Evolutionary conservation across 257 asterid species (phyloP).

Genomic region (Osmanthus fragrans): DNA sequence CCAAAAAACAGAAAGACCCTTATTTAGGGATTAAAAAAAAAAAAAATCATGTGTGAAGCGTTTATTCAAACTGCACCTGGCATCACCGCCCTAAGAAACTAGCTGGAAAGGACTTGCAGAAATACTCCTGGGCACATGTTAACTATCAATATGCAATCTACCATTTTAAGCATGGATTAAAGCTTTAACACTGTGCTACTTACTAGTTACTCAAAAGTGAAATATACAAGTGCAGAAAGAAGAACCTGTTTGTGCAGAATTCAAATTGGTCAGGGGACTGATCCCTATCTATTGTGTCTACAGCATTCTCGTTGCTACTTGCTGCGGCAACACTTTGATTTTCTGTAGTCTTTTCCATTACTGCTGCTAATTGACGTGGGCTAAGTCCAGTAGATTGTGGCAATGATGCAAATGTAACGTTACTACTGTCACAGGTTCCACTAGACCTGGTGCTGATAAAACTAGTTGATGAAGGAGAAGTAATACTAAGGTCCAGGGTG

Average conservation of each 20-base stretch:
- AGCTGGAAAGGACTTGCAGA: neutral
- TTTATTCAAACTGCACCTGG: conserved; percentile 12
- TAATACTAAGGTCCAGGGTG: conserved; percentile 48
- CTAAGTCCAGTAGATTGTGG: conserved; percentile 62
- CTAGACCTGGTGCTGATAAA: conserved; percentile 78
- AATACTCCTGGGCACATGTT: conserved; percentile 8
- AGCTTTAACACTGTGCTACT: neutral
- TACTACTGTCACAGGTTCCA: conserved; percentile 67
- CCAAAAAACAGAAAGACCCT: neutral
- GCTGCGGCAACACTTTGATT: conserved; percentile 44
- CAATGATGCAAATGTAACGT: conserved; percentile 52
- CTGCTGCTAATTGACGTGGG: conserved; percentile 55
- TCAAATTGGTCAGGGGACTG: conserved; percentile 41
- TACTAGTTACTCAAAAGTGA: conserved; percentile 21
- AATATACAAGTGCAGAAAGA: conserved; percentile 13
- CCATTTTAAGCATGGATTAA: neutral
- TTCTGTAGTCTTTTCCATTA: conserved; percentile 55
- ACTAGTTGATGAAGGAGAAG: conserved; percentile 74
- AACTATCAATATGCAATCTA: neutral
- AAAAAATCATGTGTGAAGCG: conserved; percentile 12
- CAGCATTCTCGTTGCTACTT: conserved; percentile 35
- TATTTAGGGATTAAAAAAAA: too few relatives aligned
- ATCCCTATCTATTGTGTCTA: conserved; percentile 35
- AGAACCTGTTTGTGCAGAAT: conserved; percentile 62
- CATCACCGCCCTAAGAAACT: neutral